Percentiles rank a stretch among this genome's conserved stretches.
Conservation (phyloP, 2,329 filamentous ascomycete genomes). For the Hymenoscyphus salicellus region DNA sequence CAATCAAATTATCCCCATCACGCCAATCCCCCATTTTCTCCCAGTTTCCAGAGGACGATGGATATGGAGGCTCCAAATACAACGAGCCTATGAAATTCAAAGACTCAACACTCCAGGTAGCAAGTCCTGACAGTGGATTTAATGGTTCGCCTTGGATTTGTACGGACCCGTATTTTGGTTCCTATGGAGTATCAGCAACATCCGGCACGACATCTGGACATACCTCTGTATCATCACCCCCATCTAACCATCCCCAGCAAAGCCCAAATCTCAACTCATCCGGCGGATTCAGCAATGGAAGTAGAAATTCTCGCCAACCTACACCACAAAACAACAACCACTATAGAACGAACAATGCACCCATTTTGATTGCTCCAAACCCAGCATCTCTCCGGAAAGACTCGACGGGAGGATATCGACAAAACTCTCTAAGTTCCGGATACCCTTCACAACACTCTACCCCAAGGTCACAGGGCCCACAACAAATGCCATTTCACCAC, state of each 20-base stretch:
- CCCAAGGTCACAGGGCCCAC: conserved; percentile 24
- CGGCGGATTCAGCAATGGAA: conserved; percentile 20
- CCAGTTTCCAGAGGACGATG: conserved; percentile 19
- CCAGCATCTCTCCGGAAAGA: conserved; percentile 21
- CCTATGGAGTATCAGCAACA: conserved; percentile 28
- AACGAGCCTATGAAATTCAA: conserved; percentile 30
- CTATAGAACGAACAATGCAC: conserved; percentile 19
- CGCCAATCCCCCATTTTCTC: conserved; percentile 15
- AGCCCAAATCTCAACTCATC: conserved; percentile 24
- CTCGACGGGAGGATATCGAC: conserved; percentile 18
- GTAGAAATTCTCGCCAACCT: conserved; percentile 16
- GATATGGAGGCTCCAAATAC: conserved; percentile 19
- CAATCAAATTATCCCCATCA: conserved; percentile 20
- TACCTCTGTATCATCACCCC: conserved; percentile 23
- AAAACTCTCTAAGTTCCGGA: conserved; percentile 26
- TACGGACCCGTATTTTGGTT: conserved; percentile 24
- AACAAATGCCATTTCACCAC: conserved; percentile 18
- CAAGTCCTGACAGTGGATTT: conserved; percentile 22
- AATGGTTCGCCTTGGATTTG: conserved; percentile 20
- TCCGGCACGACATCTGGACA: conserved; percentile 14
- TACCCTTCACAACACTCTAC: conserved; percentile 19
- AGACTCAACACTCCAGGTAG: conserved; percentile 18
- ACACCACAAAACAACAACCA: conserved; percentile 15
- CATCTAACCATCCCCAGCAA: conserved; percentile 13
- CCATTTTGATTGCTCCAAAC: conserved; percentile 29